Conservation (phyloP, 768 basidiomycete species). For the Amylocystis lapponica region DNA sequence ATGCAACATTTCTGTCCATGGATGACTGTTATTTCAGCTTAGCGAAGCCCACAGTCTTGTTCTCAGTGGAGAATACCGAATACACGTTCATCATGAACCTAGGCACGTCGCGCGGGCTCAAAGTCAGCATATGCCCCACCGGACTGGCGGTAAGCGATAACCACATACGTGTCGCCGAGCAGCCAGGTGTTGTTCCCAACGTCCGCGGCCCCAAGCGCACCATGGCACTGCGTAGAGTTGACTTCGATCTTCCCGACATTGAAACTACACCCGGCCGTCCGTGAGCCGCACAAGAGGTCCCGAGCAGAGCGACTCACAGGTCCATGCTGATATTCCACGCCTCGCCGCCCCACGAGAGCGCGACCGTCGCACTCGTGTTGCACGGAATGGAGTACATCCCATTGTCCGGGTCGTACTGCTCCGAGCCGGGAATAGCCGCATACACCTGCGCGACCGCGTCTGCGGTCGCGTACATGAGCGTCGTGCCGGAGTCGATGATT, state of each 20-base stretch:
- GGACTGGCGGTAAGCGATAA: background rate
- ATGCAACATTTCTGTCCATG: no score
- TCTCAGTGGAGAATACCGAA: conserved; percentile 24
- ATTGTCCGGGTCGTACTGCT: background rate
- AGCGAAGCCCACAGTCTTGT: conserved; percentile 26
- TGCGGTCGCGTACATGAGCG: conserved; percentile 17
- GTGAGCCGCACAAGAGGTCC: no score
- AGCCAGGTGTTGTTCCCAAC: conserved; percentile 13
- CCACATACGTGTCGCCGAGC: conserved; percentile 12
- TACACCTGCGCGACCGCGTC: conserved; percentile 14
- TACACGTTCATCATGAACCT: conserved; percentile 31
- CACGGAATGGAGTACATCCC: conserved; percentile 17
- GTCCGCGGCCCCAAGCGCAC: conserved; percentile 14
- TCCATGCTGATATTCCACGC: conserved; percentile 24
- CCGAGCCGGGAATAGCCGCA: conserved; percentile 10
- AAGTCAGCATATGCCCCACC: no score
- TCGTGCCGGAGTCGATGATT: conserved; percentile 1
- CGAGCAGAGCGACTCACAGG: conserved; percentile 13
- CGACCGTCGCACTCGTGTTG: conserved; percentile 16
- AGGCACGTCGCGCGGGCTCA: no score
- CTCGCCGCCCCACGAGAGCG: conserved; percentile 26
- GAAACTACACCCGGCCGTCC: conserved; percentile 5
- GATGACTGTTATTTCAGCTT: no score
- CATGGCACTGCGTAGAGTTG: conserved; percentile 13
- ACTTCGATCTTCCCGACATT: conserved; percentile 26